Percentiles rank a stretch among this genome's conserved stretches.
Evolutionary conservation across 352 stramenopile species (phyloP).

Genomic region (Pythium volutum): DNA sequence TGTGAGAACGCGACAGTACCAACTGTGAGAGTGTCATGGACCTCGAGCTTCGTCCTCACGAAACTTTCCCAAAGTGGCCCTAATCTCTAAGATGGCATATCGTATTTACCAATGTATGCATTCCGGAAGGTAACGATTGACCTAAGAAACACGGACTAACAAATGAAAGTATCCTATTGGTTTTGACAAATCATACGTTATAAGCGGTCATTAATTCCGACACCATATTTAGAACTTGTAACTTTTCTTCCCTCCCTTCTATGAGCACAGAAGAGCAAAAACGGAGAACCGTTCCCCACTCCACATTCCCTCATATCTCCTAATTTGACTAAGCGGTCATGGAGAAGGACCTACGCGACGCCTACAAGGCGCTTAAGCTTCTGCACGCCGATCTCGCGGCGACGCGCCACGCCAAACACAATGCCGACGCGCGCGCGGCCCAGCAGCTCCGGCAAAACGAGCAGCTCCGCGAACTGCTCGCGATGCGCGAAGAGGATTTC

Average conservation of each 20-base stretch:
- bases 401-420: constrained; percentile 19
- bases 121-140: no score
- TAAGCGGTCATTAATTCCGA: neutral
- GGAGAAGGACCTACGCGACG: constrained; percentile 55
- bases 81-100: no score
- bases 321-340: constrained; percentile 11
- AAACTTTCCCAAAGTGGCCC: no score
- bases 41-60: no score
- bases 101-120: no score
- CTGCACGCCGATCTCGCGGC: constrained; percentile 35
- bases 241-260: no score
- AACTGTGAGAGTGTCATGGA: no score
- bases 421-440: constrained; percentile 9
- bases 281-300: neutral
- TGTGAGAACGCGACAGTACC: no score
- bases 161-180: no score
- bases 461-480: constrained; percentile 12
- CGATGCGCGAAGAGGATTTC: constrained; percentile 19
- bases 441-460: constrained; percentile 10
- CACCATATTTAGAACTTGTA: constrained; percentile 3
- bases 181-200: neutral
- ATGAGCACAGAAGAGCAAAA: neutral
- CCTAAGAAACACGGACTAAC: no score
- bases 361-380: constrained; percentile 43
- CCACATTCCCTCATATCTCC: neutral